Conservation (phyloP, 768 basidiomycete species). For the Trametes sanguinea region DNA sequence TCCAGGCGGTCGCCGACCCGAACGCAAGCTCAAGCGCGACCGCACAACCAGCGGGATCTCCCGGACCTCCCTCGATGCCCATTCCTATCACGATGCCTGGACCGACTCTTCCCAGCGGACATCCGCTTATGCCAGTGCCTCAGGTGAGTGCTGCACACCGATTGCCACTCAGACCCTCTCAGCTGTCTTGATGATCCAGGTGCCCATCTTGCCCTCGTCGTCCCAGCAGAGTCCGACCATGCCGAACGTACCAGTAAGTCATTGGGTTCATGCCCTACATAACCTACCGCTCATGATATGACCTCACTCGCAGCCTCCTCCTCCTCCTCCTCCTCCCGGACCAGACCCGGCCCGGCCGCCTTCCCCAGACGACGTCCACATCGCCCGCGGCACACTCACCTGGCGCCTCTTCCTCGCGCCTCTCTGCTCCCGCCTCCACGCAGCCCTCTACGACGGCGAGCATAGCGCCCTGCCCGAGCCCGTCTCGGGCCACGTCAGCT, state of each 20-base stretch:
- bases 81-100: conserved; percentile 1
- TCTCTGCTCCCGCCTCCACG: neutral
- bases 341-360: conserved; percentile 1
- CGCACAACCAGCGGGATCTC: neutral
- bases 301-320: neutral
- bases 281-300: neutral
- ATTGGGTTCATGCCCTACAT: neutral
- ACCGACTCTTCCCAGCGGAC: neutral
- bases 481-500: conserved; percentile 1
- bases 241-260: neutral
- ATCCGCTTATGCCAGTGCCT: neutral
- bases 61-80: neutral
- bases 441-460: neutral
- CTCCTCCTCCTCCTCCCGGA: neutral
- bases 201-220: neutral
- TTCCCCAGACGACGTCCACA: neutral
- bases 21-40: neutral
- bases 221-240: neutral
- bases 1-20: neutral
- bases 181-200: neutral
- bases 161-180: neutral
- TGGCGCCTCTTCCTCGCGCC: conserved; percentile 8
- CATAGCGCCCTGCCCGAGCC: neutral
- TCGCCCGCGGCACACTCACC: neutral
- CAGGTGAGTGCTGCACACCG: neutral